Conservation (phyloP, 1,284 basidiomycete genomes). For the Ceratobasidium sp. region DNA sequence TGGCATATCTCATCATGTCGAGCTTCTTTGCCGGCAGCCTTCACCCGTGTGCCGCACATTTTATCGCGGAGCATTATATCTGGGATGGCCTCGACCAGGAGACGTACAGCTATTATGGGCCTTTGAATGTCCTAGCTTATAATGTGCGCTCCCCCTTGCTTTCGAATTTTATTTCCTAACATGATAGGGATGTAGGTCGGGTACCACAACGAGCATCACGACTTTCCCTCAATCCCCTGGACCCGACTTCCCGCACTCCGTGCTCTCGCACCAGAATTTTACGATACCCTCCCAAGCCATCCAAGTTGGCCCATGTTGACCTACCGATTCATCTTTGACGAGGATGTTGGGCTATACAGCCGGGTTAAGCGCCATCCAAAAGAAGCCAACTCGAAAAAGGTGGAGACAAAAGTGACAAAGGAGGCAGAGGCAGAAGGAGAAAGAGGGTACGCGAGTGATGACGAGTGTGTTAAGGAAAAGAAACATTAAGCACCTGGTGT, state of each 20-base stretch:
- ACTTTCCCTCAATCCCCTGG: slow-evolving; percentile 97
- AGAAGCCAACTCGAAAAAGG: neutral
- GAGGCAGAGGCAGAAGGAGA: slow-evolving; percentile 10
- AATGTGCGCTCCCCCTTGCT: slow-evolving; percentile 72
- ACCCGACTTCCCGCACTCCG: slow-evolving; percentile 90
- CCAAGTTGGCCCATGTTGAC: slow-evolving; percentile 96
- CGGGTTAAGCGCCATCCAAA: slow-evolving; percentile 60
- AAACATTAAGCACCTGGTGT: neutral
- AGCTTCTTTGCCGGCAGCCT: slow-evolving; percentile 96
- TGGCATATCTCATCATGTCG: slow-evolving; percentile 87
- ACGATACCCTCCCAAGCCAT: slow-evolving; percentile 88
- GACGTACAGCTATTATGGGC: slow-evolving; percentile 97
- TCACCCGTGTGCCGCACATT: slow-evolving; percentile 97
- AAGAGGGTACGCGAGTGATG: slow-evolving; percentile 34
- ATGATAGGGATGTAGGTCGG: slow-evolving; percentile 73
- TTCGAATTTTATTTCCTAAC: slow-evolving; percentile 17
- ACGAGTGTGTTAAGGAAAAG: slow-evolving; percentile 14
- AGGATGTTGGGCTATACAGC: slow-evolving; percentile 77
- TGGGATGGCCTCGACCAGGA: slow-evolving; percentile 93
- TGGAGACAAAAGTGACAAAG: neutral
- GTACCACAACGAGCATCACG: slow-evolving; percentile 99
- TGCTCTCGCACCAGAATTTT: slow-evolving; percentile 90
- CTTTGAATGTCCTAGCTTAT: slow-evolving; percentile 92
- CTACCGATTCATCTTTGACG: slow-evolving; percentile 92
- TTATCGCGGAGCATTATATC: slow-evolving; percentile 96